Percentiles rank a stretch among this genome's conserved stretches.
Conservation (phyloP, 164 flowering plant genomes). For the Pachysandra terminalis region DNA sequence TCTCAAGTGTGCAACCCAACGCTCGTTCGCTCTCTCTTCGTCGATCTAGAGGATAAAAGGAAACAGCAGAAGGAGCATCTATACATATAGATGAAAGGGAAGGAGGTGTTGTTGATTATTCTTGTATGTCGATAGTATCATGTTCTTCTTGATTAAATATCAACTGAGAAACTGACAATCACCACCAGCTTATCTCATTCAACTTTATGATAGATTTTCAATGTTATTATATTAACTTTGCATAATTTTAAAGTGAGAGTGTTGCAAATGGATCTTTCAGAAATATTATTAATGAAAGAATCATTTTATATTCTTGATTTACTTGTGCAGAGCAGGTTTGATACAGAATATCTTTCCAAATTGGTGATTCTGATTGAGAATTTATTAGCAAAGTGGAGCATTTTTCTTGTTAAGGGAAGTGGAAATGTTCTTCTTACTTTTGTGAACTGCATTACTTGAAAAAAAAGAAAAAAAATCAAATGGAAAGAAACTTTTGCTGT, state of each 20-base stretch:
- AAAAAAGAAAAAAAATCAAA: too few species aligned
- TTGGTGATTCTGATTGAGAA: constrained; percentile 1
- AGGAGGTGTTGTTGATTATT: constrained; percentile 16
- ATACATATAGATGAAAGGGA: constrained; percentile 13
- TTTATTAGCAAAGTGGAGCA: constrained; percentile 1
- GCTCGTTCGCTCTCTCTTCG: neutral
- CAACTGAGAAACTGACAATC: constrained; percentile 7
- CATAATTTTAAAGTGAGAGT: too few species aligned
- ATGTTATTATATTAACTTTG: too few species aligned
- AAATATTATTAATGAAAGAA: neutral
- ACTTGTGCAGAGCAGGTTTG: neutral
- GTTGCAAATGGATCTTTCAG: too few species aligned
- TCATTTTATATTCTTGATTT: neutral
- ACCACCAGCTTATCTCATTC: neutral
- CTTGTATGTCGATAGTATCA: constrained; percentile 28
- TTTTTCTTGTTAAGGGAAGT: neutral
- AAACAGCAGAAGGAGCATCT: neutral
- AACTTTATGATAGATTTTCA: too few species aligned
- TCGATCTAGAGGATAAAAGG: neutral
- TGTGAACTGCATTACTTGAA: neutral
- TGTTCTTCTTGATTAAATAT: constrained; percentile 22
- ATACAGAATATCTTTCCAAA: neutral
- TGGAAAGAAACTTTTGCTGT: neutral
- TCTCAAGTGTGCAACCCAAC: neutral
- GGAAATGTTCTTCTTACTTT: constrained; percentile 1